These are phyloP conservation scores for Agapanthus africanus DNA, from an alignment of 106 monocot species.

Conservation along the genomic window DNA sequence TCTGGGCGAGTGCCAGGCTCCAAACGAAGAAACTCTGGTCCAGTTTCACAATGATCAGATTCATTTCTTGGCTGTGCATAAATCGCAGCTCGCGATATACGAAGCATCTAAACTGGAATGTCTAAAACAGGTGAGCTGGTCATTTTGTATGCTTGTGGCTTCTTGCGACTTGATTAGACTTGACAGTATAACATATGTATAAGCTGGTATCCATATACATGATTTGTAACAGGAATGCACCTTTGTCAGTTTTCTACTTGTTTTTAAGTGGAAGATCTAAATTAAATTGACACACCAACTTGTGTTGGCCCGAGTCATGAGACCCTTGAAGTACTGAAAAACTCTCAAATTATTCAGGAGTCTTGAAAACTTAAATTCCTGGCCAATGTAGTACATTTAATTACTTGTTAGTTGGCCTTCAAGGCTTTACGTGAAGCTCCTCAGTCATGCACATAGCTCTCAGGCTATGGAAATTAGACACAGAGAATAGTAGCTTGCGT, in stretches of 20 bases:
- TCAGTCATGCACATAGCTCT: neutral
- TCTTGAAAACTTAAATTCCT: neutral
- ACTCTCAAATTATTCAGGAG: too few relatives aligned
- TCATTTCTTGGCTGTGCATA: conserved; percentile 30
- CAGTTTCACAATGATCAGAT: conserved; percentile 36
- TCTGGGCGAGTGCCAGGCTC: conserved; percentile 14
- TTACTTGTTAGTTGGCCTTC: neutral
- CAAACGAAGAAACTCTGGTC: conserved; percentile 22
- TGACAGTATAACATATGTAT: too few relatives aligned
- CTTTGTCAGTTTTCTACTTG: neutral
- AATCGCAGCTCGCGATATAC: conserved; percentile 26
- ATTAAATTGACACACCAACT: neutral
- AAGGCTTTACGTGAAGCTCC: neutral
- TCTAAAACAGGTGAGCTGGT: conserved; percentile 26
- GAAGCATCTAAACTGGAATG: conserved; percentile 36
- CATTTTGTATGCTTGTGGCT: neutral
- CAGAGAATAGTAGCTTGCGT: too few relatives aligned
- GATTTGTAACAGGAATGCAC: neutral
- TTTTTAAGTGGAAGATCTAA: neutral
- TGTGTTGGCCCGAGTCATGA: neutral
- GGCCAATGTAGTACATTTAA: neutral
- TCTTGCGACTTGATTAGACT: neutral
- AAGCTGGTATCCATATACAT: neutral
- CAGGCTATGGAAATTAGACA: neutral
- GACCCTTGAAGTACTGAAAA: neutral